Evolutionary conservation across 495 filamentous ascomycete genomes (phyloP).

Genomic region (Penicillium alfredii): DNA sequence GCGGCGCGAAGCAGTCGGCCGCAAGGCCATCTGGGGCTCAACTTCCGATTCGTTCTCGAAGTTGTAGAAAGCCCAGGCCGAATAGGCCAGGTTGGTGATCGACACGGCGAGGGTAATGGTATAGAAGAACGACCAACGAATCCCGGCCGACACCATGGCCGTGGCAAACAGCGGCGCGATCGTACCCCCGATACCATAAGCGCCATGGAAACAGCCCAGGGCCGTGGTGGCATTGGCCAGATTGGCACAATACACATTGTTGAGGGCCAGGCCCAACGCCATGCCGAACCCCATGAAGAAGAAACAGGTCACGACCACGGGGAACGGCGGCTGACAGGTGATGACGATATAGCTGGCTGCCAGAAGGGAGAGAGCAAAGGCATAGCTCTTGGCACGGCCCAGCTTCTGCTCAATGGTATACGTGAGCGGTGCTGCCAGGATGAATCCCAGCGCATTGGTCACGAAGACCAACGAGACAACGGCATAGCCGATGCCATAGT

Average conservation of each 20-base stretch:
- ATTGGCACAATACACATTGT: constrained; percentile 70
- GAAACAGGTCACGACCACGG: constrained; percentile 57
- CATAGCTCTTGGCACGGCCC: constrained; percentile 57
- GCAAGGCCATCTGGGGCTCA: constrained; percentile 26
- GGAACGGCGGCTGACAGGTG: constrained; percentile 61
- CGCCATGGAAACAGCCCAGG: constrained; percentile 60
- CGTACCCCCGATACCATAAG: constrained; percentile 68
- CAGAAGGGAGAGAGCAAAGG: constrained; percentile 45
- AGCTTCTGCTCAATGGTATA: constrained; percentile 43
- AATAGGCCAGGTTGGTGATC: constrained; percentile 41
- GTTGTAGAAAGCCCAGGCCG: constrained; percentile 48
- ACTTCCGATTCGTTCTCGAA: constrained; percentile 48
- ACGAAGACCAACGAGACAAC: constrained; percentile 77
- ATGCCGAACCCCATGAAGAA: constrained; percentile 63
- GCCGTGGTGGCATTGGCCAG: constrained; percentile 56
- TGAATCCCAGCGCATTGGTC: constrained; percentile 70
- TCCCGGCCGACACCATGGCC: constrained; percentile 36
- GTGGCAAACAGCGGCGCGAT: constrained; percentile 68
- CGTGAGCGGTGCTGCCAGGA: constrained; percentile 60
- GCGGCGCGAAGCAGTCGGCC: constrained; percentile 32
- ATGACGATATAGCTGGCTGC: constrained; percentile 58
- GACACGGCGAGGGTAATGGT: constrained; percentile 32
- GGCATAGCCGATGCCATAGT: constrained; percentile 68
- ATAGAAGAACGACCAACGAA: constrained; percentile 32
- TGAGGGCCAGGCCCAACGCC: constrained; percentile 61